Percentiles rank a stretch among this genome's conserved stretches.
Conservation (phyloP, 176 grass and related monocot genomes). For the Musa troglodytarum region DNA sequence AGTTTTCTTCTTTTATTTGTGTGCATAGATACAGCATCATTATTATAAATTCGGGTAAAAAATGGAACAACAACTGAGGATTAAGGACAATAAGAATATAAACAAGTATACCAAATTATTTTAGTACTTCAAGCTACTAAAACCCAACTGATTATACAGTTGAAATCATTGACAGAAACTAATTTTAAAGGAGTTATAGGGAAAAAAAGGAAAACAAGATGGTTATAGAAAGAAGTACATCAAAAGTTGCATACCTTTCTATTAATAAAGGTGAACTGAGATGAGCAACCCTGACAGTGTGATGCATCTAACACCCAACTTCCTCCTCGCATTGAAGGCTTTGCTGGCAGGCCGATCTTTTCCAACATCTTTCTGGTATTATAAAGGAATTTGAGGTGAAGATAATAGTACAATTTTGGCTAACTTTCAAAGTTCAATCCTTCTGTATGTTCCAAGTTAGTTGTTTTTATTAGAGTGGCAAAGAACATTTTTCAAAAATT, state of each 20-base stretch:
- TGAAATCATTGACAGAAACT: neutral
- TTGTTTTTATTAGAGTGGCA: too few species aligned
- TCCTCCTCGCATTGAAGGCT: slow-evolving; percentile 72
- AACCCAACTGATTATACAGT: neutral
- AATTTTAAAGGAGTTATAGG: neutral
- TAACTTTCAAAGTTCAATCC: too few species aligned
- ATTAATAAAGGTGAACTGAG: slow-evolving; percentile 74
- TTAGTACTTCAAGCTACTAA: neutral
- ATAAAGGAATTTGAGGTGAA: too few species aligned
- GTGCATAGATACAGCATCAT: neutral
- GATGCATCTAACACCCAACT: slow-evolving; percentile 85
- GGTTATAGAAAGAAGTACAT: neutral
- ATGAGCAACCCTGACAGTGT: slow-evolving; percentile 74
- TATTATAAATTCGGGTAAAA: neutral
- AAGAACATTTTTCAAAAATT: too few species aligned
- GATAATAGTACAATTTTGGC: too few species aligned
- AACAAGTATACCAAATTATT: neutral
- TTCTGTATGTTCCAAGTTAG: too few species aligned
- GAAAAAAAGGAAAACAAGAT: neutral
- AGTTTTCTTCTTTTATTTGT: too few species aligned
- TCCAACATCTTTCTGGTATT: slow-evolving; percentile 15
- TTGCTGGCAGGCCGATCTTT: slow-evolving; percentile 61
- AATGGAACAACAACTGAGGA: neutral
- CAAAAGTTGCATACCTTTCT: slow-evolving; percentile 45
- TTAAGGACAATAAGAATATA: neutral